Percentiles rank a stretch among this genome's conserved stretches.
Conservation (phyloP, 2,329 filamentous ascomycete genomes). For the Fusarium duplospermum region DNA sequence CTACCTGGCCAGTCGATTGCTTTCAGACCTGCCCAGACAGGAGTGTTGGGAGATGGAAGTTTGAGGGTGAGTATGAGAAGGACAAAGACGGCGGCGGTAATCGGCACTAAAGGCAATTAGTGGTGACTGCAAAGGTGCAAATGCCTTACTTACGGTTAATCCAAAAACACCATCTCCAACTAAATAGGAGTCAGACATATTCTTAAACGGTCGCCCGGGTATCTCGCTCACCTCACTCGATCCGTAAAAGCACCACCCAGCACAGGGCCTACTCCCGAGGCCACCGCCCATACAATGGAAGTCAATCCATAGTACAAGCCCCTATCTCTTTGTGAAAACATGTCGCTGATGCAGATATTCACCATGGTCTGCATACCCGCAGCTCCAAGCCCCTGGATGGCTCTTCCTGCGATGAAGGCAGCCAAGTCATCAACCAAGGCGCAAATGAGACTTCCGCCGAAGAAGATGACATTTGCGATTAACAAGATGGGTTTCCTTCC, state of each 20-base stretch:
- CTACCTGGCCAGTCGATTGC: slow-evolving; percentile 72
- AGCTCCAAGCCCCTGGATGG: slow-evolving; percentile 64
- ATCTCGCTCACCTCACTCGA: slow-evolving; percentile 58
- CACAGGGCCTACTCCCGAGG: slow-evolving; percentile 73
- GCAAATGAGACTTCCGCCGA: slow-evolving; percentile 62
- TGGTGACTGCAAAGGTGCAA: accelerated
- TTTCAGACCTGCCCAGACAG: slow-evolving; percentile 69
- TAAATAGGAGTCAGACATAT: slow-evolving; percentile 6
- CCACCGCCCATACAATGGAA: slow-evolving; percentile 74
- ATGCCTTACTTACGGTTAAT: slow-evolving; percentile 58
- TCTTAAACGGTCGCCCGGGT: accelerated
- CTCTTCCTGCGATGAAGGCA: slow-evolving; percentile 53
- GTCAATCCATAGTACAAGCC: slow-evolving; percentile 71
- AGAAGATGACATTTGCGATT: slow-evolving; percentile 61
- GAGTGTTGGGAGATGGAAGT: slow-evolving; percentile 74
- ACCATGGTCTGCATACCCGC: slow-evolving; percentile 64
- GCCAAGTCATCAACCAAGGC: slow-evolving; percentile 59
- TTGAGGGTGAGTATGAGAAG: slow-evolving; percentile 72
- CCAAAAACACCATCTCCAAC: slow-evolving; percentile 62
- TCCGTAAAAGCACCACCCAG: slow-evolving; percentile 74
- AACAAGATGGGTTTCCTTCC: slow-evolving; percentile 66
- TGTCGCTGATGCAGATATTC: slow-evolving; percentile 65
- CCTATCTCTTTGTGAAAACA: slow-evolving; percentile 57
- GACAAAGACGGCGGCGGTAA: slow-evolving; percentile 66
- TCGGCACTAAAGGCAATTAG: slow-evolving; percentile 51